phyloP scores from a whole-genome alignment of 1,139 yeast genomes.

The Magnusiomyces suaveolens region DNA sequence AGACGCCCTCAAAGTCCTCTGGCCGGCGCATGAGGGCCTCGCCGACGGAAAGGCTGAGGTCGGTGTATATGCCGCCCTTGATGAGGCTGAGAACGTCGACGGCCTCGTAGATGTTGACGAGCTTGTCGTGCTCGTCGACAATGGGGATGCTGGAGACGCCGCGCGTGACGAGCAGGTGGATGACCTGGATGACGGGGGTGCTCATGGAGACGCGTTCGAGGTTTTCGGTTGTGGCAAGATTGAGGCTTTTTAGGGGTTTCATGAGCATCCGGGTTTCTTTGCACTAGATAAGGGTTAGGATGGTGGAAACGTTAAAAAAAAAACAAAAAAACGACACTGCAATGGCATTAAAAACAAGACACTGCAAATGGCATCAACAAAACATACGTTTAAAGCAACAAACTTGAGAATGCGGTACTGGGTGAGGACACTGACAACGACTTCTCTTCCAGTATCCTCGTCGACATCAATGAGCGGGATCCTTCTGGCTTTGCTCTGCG shows the following conservation, averaged over 20 bases:
- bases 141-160: constrained; percentile 90
- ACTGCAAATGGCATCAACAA: neutral
- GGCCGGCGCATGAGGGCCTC: constrained; percentile 92
- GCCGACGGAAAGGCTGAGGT: constrained; percentile 83
- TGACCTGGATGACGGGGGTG: constrained; percentile 91
- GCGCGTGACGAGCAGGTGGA: constrained; percentile 65
- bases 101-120: constrained; percentile 90
- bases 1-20: constrained; percentile 96
- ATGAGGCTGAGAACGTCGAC: constrained; percentile 88
- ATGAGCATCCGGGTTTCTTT: constrained; percentile 82
- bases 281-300: constrained; percentile 35
- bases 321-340: too few species aligned
- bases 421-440: constrained; percentile 89
- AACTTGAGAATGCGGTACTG: constrained; percentile 94
- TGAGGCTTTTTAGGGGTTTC: constrained; percentile 62
- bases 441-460: constrained; percentile 85
- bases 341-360: too few species aligned
- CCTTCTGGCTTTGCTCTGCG: constrained; percentile 81
- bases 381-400: constrained; percentile 60
- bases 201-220: constrained; percentile 78
- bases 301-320: neutral
- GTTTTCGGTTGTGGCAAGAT: constrained; percentile 50
- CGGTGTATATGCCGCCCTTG: constrained; percentile 91
- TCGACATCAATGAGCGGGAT: constrained; percentile 92
- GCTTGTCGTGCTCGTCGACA: constrained; percentile 62